Percentiles rank a stretch among this genome's conserved stretches.
Evolutionary conservation across 179 eudicot species (phyloP).

Genomic region (Spinacia oleracea): DNA sequence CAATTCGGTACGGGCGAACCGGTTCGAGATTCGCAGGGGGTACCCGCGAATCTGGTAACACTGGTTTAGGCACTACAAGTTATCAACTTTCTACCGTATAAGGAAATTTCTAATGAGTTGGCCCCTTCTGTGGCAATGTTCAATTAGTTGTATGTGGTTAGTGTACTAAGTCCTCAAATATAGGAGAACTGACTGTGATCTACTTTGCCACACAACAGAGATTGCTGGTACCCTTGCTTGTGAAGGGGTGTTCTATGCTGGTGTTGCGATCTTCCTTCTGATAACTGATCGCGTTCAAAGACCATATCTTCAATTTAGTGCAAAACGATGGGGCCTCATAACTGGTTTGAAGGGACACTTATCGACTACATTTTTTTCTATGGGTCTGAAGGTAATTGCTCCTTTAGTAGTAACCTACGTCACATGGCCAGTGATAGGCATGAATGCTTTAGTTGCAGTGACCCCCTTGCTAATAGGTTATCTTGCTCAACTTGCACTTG

Average conservation of each 20-base stretch:
- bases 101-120: background rate
- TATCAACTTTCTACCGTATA: background rate
- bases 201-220: slow-evolving; percentile 37
- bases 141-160: background rate
- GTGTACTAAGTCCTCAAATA: background rate
- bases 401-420: slow-evolving; percentile 51
- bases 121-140: background rate
- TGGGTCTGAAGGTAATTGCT: slow-evolving; percentile 65
- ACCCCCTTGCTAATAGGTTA: slow-evolving; percentile 65
- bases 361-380: slow-evolving; percentile 51
- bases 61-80: background rate
- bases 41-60: too few relatives aligned
- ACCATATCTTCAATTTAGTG: slow-evolving; percentile 66
- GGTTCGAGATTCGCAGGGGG: too few relatives aligned
- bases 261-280: slow-evolving; percentile 55
- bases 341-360: slow-evolving; percentile 79
- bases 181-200: background rate
- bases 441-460: slow-evolving; percentile 54
- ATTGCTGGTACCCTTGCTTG: slow-evolving; percentile 47
- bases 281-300: slow-evolving; percentile 62
- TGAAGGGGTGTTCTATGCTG: slow-evolving; percentile 62
- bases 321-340: slow-evolving; percentile 81
- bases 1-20: too few relatives aligned
- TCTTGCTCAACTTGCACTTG: slow-evolving; percentile 60
- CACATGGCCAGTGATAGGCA: slow-evolving; percentile 69